Percentiles rank a stretch among this genome's conserved stretches.
Evolutionary conservation across 73 alveolate species (phyloP).

Genomic region (Uronychia binucleata): DNA sequence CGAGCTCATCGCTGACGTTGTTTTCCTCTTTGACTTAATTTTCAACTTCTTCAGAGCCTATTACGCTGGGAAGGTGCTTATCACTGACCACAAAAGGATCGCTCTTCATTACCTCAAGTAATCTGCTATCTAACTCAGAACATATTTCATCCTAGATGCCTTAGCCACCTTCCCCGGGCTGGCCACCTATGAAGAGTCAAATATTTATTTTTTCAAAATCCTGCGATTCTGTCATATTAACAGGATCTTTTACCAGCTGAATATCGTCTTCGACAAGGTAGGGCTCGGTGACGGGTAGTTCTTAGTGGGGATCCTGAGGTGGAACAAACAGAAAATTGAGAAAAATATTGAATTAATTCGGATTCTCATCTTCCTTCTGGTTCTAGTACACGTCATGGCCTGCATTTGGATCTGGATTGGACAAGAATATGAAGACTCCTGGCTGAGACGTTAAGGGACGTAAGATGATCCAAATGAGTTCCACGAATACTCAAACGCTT

Average conservation of each 20-base stretch:
- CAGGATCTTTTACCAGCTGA: constrained; percentile 16
- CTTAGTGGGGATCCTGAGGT: neutral
- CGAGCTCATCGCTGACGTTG: constrained; percentile 21
- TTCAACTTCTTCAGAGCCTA: constrained; percentile 29
- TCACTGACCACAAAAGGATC: neutral
- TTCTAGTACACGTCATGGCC: neutral
- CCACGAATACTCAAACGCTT: neutral
- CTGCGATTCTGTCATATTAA: constrained; percentile 13
- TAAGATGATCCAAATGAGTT: constrained; percentile 2
- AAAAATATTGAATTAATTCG: neutral
- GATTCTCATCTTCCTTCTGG: neutral
- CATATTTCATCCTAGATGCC: constrained; percentile 39
- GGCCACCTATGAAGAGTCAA: constrained; percentile 1
- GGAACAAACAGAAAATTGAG: constrained; percentile 8
- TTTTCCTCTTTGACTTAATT: constrained; percentile 20
- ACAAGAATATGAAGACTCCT: neutral
- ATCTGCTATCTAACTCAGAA: constrained; percentile 3
- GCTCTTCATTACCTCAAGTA: neutral
- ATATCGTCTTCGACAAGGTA: constrained; percentile 22
- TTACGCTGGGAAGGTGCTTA: neutral
- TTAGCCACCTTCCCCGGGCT: constrained; percentile 35
- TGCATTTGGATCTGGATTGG: neutral
- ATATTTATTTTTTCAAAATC: neutral
- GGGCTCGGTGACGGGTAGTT: neutral
- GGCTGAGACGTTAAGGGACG: neutral